Base-by-base conservation (phyloP, 495 filamentous ascomycete genomes). In the Daldinia caldariorum region DNA sequence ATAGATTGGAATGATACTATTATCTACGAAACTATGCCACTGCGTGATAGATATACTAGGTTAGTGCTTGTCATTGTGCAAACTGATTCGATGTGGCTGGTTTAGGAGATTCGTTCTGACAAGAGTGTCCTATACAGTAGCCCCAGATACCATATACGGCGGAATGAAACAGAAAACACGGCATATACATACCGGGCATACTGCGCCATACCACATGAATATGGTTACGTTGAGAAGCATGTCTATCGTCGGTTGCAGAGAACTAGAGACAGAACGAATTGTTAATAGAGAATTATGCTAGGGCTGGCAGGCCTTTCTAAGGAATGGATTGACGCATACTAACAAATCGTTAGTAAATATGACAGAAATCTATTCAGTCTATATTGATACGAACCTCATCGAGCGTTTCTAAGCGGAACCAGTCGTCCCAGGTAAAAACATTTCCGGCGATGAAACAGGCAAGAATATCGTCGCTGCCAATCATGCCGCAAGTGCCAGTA, bases 361-460 rank as follows among this genome's bases (percentile, higher is more conserved):
- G 2, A 22, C 29, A 29, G 14, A 10, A 18, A 12, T 1, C 14
- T 22, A 55, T 49, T 32, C 2, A 14, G 16, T 14, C 2, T 12
- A 34, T 20, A 49, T 37, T 12, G 6, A 22, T 10, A 72, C 72
- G 34, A 43, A 74, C 72, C 74, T 97, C 94, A 76, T 97, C 93
- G 66, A 91, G 81, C 1, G 93, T 97, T 77, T 91, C 91, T 0
- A 94, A 83, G 1, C 94, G 91, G 79, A 96, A 97, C 94, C 93
- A 97, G 79, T 97, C 94, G 81, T 88, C 94, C 85, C 91, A 92
- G 4, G 92, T 97, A 69, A 98, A 95, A 6, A 87, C 88, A 72
- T 97, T 97, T 3, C 94, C 94, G 16, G 94, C 94, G 64, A 97
- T 89, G 72, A 98, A 98, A 79, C 93, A 97, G 2, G 94, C 94